phyloP scores from a whole-genome alignment of 2,329 filamentous ascomycete species.

The Periconia digitata region DNA sequence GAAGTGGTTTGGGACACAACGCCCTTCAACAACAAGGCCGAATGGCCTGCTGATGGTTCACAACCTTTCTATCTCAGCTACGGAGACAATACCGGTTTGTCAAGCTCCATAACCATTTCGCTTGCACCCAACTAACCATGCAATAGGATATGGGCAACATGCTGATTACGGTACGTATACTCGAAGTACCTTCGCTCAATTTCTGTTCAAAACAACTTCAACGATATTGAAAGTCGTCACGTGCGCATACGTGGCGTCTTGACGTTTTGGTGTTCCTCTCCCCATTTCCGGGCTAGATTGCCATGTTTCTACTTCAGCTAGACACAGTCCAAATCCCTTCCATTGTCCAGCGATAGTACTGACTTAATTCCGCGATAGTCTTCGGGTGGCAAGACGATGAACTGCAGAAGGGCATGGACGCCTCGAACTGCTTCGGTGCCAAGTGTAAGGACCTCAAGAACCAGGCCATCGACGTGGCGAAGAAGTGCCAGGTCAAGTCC shows the following conservation, averaged over 20 bases:
- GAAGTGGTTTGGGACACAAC: slow-evolving; percentile 50
- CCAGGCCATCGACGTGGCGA: slow-evolving; percentile 14
- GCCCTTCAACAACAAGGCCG: slow-evolving; percentile 30
- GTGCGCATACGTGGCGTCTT: too few species aligned
- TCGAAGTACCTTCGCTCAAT: neutral
- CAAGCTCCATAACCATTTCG: too few species aligned
- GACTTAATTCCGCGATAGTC: too few species aligned
- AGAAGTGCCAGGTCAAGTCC: slow-evolving; percentile 15
- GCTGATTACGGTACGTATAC: slow-evolving; percentile 17
- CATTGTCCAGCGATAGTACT: too few species aligned
- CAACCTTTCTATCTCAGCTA: slow-evolving; percentile 27
- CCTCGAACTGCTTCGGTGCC: slow-evolving; percentile 16
- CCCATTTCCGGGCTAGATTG: too few species aligned
- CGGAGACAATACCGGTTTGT: slow-evolving; percentile 28
- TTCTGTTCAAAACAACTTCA: too few species aligned
- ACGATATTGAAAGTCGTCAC: too few species aligned
- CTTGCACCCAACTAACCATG: too few species aligned
- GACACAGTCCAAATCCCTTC: too few species aligned
- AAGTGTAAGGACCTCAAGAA: slow-evolving; percentile 19
- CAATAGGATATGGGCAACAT: slow-evolving; percentile 25
- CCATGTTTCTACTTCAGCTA: too few species aligned
- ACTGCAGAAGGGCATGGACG: slow-evolving; percentile 30
- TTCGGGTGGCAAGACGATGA: slow-evolving; percentile 28
- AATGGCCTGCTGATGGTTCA: slow-evolving; percentile 25
- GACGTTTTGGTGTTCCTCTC: too few species aligned